Evolutionary conservation across 2,329 filamentous ascomycete species (phyloP).

Genomic region (Ophiostoma ulmi): DNA sequence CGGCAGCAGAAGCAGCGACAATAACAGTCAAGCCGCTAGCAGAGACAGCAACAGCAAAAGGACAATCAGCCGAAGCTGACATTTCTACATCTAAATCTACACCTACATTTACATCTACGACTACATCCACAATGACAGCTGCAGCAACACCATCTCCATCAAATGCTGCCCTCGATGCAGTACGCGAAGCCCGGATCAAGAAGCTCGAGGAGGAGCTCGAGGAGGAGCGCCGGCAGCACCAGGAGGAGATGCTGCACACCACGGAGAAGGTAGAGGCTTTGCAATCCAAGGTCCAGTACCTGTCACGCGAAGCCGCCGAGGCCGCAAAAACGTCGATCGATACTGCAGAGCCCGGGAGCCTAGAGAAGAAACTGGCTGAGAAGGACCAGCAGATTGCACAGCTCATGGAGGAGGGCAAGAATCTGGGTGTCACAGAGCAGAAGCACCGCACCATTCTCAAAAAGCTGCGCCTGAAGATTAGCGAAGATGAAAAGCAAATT

Average conservation of each 20-base stretch:
- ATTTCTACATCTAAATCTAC: background rate
- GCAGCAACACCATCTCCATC: background rate
- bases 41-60: background rate
- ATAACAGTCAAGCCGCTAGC: background rate
- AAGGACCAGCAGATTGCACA: slow-evolving; percentile 87
- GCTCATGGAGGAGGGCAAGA: slow-evolving; percentile 87
- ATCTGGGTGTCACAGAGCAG: slow-evolving; percentile 78
- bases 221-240: slow-evolving; percentile 51
- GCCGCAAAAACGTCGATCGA: slow-evolving; percentile 64
- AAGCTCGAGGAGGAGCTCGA: slow-evolving; percentile 37
- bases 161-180: slow-evolving; percentile 29
- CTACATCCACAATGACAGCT: background rate
- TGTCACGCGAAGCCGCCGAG: slow-evolving; percentile 74
- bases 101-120: background rate
- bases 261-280: slow-evolving; percentile 87
- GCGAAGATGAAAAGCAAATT: slow-evolving; percentile 60
- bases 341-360: slow-evolving; percentile 57
- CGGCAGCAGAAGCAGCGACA: background rate
- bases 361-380: slow-evolving; percentile 76
- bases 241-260: slow-evolving; percentile 78
- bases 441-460: slow-evolving; percentile 79
- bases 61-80: background rate
- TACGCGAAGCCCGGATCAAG: slow-evolving; percentile 39
- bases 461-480: slow-evolving; percentile 63
- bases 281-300: slow-evolving; percentile 83